A percentile compares a stretch with the other conserved stretches of the same genome.
phyloP scores from a whole-genome alignment of 345 rosid genomes.

The Gossypium arboreum region DNA sequence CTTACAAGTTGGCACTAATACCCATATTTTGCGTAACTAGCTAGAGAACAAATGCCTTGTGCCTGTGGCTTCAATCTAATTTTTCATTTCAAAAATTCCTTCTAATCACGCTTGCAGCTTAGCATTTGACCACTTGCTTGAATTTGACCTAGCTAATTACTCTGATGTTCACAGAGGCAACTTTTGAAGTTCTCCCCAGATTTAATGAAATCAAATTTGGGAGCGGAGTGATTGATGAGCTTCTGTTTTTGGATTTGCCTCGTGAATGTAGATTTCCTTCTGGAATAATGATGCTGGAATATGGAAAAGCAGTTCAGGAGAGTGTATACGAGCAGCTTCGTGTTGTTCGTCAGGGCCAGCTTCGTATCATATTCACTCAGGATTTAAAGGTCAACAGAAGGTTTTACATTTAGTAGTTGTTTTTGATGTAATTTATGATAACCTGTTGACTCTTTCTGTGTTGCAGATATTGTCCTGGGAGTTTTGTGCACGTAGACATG shows the following conservation, averaged over 20 bases:
- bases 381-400: constrained; percentile 69
- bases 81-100: neutral
- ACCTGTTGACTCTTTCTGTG: constrained; percentile 10
- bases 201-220: constrained; percentile 95
- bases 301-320: constrained; percentile 90
- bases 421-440: neutral
- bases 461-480: constrained; percentile 92
- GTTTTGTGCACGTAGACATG: constrained; percentile 89
- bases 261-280: constrained; percentile 71
- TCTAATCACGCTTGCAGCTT: neutral
- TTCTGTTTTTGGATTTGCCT: constrained; percentile 82
- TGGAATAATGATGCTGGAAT: constrained; percentile 83
- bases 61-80: neutral
- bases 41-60: neutral
- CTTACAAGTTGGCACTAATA: neutral
- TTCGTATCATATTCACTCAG: constrained; percentile 79
- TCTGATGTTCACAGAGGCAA: constrained; percentile 66
- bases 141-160: neutral
- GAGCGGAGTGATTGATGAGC: constrained; percentile 93
- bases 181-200: constrained; percentile 92
- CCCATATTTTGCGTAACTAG: neutral
- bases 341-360: constrained; percentile 96
- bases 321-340: constrained; percentile 96
- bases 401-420: constrained; percentile 4
- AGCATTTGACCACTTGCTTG: neutral